Evolutionary conservation across 176 grass and related monocot genomes (phyloP).

Genomic region (Eleusine indica): DNA sequence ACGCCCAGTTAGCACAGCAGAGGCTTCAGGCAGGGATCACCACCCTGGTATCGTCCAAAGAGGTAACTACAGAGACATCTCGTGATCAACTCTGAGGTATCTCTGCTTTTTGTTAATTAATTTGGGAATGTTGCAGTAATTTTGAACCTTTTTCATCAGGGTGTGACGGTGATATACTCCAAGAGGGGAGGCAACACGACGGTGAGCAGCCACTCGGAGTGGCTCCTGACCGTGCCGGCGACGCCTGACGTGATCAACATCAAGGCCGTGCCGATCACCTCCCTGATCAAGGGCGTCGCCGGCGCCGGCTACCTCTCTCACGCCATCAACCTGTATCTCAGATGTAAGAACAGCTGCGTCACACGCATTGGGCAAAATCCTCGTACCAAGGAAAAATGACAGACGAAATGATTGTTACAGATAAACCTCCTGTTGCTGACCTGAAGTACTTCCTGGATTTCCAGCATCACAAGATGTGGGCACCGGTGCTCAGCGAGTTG

Average conservation of each 20-base stretch:
- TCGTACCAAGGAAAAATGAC: not conserved
- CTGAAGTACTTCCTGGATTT: slow-evolving; percentile 98
- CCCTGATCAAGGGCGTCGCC: slow-evolving; percentile 65
- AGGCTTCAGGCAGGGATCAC: slow-evolving; percentile 59
- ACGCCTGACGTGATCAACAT: slow-evolving; percentile 80
- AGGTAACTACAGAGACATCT: slow-evolving; percentile 45
- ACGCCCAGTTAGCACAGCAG: slow-evolving; percentile 56
- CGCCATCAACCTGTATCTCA: slow-evolving; percentile 95
- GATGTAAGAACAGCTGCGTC: slow-evolving; percentile 55
- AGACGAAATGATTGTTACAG: slow-evolving; percentile 46
- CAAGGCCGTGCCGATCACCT: slow-evolving; percentile 82
- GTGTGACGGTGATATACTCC: slow-evolving; percentile 79
- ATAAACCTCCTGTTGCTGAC: slow-evolving; percentile 93
- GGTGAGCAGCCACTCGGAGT: slow-evolving; percentile 76
- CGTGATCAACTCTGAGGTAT: not conserved
- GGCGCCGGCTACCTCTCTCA: slow-evolving; percentile 88
- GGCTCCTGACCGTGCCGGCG: slow-evolving; percentile 77
- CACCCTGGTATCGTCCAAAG: slow-evolving; percentile 67
- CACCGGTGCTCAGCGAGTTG: slow-evolving; percentile 67
- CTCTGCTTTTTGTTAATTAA: not conserved
- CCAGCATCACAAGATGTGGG: slow-evolving; percentile 82
- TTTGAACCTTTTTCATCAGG: slow-evolving; percentile 34
- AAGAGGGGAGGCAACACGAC: slow-evolving; percentile 80
- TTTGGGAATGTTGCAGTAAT: not conserved
- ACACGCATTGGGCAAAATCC: not conserved